Evolutionary conservation across 148 eudicot genomes (phyloP).

Genomic region (Fagopyrum tataricum): DNA sequence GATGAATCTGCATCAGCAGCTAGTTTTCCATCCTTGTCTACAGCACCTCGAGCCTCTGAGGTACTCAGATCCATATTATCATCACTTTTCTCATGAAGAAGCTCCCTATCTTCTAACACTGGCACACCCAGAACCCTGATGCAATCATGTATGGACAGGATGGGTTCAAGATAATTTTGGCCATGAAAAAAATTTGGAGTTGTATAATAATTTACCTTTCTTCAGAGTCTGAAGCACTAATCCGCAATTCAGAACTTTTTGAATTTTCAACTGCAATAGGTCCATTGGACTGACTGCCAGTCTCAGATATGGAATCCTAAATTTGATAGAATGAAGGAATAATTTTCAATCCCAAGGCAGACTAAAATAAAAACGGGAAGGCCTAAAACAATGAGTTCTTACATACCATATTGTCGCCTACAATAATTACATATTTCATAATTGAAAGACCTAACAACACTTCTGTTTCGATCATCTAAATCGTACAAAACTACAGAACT

Average conservation of each 20-base stretch:
- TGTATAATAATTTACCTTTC: neutral
- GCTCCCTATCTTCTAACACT: neutral
- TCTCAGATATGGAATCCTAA: slow-evolving; percentile 9
- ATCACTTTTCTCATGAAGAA: neutral
- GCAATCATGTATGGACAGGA: neutral
- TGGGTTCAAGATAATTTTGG: neutral
- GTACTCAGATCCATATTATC: slow-evolving; percentile 9
- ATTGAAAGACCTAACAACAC: neutral
- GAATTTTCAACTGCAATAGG: neutral
- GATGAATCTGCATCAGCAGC: slow-evolving; percentile 3
- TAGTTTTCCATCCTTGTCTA: neutral
- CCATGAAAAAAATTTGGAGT: neutral
- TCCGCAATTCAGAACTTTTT: neutral
- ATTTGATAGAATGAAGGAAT: neutral
- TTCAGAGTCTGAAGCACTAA: neutral
- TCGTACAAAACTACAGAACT: neutral
- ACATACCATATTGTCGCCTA: neutral
- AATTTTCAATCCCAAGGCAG: neutral
- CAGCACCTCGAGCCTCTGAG: slow-evolving; percentile 1
- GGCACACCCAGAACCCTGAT: slow-evolving; percentile 1
- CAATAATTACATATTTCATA: neutral
- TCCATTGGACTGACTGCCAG: neutral
- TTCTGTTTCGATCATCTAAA: neutral
- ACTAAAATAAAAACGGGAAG: neutral
- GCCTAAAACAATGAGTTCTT: neutral